These are phyloP conservation scores for Ceratobasidium sp. DNA, from an alignment of 1,284 basidiomycete species.

Conservation along the genomic window DNA sequence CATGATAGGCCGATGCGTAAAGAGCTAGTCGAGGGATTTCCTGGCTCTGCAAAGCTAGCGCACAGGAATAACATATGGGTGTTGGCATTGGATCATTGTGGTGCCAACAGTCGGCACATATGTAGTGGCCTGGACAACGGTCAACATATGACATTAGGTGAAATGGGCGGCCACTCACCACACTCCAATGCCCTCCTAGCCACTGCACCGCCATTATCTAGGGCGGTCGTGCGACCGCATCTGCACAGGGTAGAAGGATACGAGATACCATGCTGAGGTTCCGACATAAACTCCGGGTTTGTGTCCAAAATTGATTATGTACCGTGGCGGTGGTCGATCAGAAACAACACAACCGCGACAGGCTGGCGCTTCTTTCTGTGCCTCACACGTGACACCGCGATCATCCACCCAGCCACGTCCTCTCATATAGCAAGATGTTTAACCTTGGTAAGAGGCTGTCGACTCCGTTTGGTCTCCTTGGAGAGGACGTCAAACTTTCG, in stretches of 20 bases:
- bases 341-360: not conserved
- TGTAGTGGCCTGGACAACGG: conserved; percentile 14
- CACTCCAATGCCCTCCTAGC: conserved; percentile 2
- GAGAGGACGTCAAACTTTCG: conserved; percentile 85
- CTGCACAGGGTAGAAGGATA: conserved; percentile 17
- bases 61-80: conserved; percentile 4
- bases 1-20: not conserved
- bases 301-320: not conserved
- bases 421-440: conserved; percentile 36
- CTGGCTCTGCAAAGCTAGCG: not conserved
- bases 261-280: too few relatives aligned
- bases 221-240: conserved; percentile 21
- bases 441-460: conserved; percentile 68
- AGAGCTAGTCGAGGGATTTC: not conserved
- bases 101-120: conserved; percentile 28
- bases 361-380: not conserved
- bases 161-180: not conserved
- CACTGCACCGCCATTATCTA: not conserved
- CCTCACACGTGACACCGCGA: conserved; percentile 2
- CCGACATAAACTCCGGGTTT: conserved; percentile 26
- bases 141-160: not conserved
- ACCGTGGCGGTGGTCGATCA: conserved; percentile 12
- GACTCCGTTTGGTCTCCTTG: conserved; percentile 79
- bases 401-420: conserved; percentile 12
- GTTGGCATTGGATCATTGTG: not conserved